Evolutionary conservation across 1,139 yeast genomes (phyloP).

Genomic region (Kurtzmaniella quercitrusa): DNA sequence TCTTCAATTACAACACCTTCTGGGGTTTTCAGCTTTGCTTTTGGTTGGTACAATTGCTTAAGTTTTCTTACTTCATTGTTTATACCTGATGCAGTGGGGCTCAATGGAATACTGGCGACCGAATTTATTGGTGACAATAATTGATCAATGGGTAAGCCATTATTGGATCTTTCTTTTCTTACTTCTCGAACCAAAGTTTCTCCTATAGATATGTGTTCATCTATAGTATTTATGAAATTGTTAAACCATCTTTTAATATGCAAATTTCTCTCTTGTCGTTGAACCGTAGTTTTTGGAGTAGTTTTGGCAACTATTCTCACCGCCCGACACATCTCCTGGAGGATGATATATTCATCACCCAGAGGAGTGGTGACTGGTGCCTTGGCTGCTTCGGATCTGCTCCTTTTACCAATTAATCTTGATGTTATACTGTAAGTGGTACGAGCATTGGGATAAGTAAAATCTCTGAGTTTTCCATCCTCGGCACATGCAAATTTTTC

Average conservation of each 20-base stretch:
- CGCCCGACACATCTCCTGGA: slow-evolving; percentile 16
- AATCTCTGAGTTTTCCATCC: slow-evolving; percentile 23
- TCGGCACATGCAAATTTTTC: background rate
- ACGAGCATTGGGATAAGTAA: slow-evolving; percentile 35
- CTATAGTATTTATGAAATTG: slow-evolving; percentile 1
- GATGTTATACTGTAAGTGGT: slow-evolving; percentile 38
- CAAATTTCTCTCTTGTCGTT: background rate
- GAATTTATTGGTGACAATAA: background rate
- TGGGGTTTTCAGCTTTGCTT: slow-evolving; percentile 4
- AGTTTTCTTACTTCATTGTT: slow-evolving; percentile 12
- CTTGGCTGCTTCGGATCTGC: slow-evolving; percentile 9
- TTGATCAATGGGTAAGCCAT: slow-evolving; percentile 21
- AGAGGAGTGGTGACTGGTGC: slow-evolving; percentile 6
- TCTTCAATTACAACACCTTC: slow-evolving; percentile 9
- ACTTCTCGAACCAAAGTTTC: background rate
- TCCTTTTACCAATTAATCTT: slow-evolving; percentile 39
- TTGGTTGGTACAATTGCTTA: slow-evolving; percentile 7
- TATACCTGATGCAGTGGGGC: slow-evolving; percentile 2
- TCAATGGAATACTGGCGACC: slow-evolving; percentile 4
- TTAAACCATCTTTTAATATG: background rate
- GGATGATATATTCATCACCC: slow-evolving; percentile 22
- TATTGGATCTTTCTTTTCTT: slow-evolving; percentile 9
- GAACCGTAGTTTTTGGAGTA: slow-evolving; percentile 16
- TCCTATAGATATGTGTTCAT: slow-evolving; percentile 1
- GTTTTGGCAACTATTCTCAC: slow-evolving; percentile 34